These are phyloP conservation scores for Pezicula rhizophila DNA, from an alignment of 2,329 filamentous ascomycete species.

Conservation along the genomic window DNA sequence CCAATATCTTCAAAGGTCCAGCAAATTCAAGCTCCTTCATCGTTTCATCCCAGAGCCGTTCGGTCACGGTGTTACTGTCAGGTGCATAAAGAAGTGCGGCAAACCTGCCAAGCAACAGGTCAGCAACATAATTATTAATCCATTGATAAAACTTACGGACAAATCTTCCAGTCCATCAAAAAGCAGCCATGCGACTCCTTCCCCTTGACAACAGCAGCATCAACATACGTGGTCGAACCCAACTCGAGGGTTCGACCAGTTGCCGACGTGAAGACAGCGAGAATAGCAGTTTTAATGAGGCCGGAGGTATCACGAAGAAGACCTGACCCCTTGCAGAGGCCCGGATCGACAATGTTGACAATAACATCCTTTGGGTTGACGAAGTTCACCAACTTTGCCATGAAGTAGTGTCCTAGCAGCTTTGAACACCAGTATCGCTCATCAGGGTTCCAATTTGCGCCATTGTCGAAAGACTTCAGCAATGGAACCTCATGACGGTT, in stretches of 20 bases:
- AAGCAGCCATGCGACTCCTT: constrained; percentile 45
- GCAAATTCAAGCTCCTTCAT: constrained; percentile 20
- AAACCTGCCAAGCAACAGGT: constrained; percentile 9
- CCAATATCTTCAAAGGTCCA: not conserved
- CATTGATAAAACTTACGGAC: constrained; percentile 2
- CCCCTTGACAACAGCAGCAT: constrained; percentile 39
- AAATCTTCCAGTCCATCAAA: constrained; percentile 27
- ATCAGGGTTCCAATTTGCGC: constrained; percentile 8
- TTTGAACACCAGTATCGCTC: constrained; percentile 27
- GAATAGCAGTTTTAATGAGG: not conserved
- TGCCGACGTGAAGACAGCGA: no score
- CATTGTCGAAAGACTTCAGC: constrained; percentile 23
- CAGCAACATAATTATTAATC: not conserved
- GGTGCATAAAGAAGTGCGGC: constrained; percentile 14
- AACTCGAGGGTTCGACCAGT: constrained; percentile 24
- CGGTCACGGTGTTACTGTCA: constrained; percentile 10
- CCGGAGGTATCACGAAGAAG: constrained; percentile 30
- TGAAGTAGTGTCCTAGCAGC: constrained; percentile 27
- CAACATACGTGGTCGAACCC: constrained; percentile 40
- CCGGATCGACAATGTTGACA: constrained; percentile 30
- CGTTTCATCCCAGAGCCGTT: constrained; percentile 21
- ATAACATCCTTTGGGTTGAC: constrained; percentile 28
- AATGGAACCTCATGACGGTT: constrained; percentile 19
- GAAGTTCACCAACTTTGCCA: constrained; percentile 31
- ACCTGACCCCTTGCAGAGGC: constrained; percentile 31